Evolutionary conservation across 306 rosid species (phyloP).

Genomic region (Psophocarpus tetragonolobus): DNA sequence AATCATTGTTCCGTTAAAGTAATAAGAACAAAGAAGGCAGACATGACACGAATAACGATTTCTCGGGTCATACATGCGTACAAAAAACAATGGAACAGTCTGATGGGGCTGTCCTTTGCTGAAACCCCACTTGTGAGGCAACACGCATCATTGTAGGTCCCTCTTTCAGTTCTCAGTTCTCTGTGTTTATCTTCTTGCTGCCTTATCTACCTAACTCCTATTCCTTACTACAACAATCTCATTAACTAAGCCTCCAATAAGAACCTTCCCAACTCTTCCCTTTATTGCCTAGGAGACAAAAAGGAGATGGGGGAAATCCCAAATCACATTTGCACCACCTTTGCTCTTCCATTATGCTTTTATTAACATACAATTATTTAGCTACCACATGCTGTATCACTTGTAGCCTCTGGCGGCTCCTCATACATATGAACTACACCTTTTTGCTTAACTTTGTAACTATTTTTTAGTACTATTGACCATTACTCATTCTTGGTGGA

Average conservation of each 20-base stretch:
- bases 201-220: conserved; percentile 21
- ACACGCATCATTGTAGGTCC: conserved; percentile 11
- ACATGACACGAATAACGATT: conserved; percentile 6
- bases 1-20: not conserved
- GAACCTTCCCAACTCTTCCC: not conserved
- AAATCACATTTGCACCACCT: conserved; percentile 3
- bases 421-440: not conserved
- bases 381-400: not conserved
- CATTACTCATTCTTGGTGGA: conserved; percentile 45
- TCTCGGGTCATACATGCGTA: not conserved
- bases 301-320: not conserved
- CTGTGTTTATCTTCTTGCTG: conserved; percentile 26
- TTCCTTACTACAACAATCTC: conserved; percentile 3
- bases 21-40: conserved; percentile 8
- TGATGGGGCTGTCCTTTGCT: not conserved
- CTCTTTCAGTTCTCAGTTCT: not conserved
- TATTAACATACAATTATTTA: conserved; percentile 11
- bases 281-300: conserved; percentile 2
- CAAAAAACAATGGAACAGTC: conserved; percentile 33
- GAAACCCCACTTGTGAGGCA: conserved; percentile 27
- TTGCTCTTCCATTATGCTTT: not conserved
- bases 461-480: not conserved
- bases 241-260: not conserved
- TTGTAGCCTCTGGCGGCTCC: not conserved
- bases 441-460: not conserved